These are phyloP conservation scores for Leucocoprinus leucothites DNA, from an alignment of 768 basidiomycete genomes.

Conservation along the genomic window DNA sequence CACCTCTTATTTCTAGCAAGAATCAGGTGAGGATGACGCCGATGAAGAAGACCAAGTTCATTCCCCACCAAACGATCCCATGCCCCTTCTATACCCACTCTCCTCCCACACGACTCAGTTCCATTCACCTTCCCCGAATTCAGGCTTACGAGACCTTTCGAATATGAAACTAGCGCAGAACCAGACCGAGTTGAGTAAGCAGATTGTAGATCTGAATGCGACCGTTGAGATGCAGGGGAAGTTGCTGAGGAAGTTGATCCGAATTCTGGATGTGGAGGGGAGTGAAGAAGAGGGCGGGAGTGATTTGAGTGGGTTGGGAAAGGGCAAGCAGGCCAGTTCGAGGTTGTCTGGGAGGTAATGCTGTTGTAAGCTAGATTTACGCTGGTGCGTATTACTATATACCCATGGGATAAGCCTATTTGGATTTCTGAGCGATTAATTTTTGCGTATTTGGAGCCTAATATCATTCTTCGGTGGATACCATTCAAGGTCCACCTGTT, in stretches of 20 bases:
- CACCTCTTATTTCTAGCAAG: constrained; percentile 1
- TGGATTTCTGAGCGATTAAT: too few species aligned
- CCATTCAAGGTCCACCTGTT: too few species aligned
- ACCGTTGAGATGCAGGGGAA: constrained; percentile 59
- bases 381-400: too few species aligned
- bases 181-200: constrained; percentile 60
- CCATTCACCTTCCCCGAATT: constrained; percentile 4
- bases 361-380: constrained; percentile 1
- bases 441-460: too few species aligned
- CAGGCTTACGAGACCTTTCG: constrained; percentile 37
- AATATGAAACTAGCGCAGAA: constrained; percentile 65
- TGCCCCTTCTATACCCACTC: background rate
- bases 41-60: constrained; percentile 16
- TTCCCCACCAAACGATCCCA: constrained; percentile 6
- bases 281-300: background rate
- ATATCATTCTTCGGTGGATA: too few species aligned
- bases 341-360: background rate
- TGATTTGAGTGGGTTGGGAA: too few species aligned
- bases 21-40: constrained; percentile 2
- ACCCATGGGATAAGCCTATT: too few species aligned
- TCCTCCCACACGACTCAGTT: constrained; percentile 12
- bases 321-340: too few species aligned
- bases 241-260: constrained; percentile 40
- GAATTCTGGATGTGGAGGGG: constrained; percentile 24
- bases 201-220: constrained; percentile 55